Evolutionary conservation across 345 rosid species (phyloP).

Genomic region (Heritiera littoralis): DNA sequence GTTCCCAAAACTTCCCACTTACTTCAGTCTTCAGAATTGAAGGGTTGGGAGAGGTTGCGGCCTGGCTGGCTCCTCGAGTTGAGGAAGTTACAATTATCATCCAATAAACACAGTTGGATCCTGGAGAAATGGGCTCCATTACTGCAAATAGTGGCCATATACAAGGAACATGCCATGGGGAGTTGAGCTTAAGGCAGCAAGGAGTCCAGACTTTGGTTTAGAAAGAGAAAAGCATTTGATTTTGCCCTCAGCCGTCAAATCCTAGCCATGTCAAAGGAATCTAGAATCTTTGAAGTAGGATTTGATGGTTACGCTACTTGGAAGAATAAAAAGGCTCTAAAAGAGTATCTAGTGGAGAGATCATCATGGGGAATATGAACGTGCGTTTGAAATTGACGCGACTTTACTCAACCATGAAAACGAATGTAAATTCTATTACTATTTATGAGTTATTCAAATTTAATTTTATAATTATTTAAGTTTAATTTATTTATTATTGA

Average conservation of each 20-base stretch:
- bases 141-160: conserved; percentile 9
- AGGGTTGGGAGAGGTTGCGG: not conserved
- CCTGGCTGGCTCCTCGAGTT: conserved; percentile 46
- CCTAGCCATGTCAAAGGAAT: conserved; percentile 24
- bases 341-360: not conserved
- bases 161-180: conserved; percentile 1
- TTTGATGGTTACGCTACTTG: not conserved
- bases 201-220: not conserved
- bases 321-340: not conserved
- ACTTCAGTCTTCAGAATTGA: not conserved
- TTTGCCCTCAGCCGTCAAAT: conserved; percentile 8
- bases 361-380: not conserved
- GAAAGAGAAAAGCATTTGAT: not conserved
- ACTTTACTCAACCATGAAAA: not conserved
- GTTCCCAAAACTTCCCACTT: not conserved
- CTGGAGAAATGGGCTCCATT: conserved; percentile 12
- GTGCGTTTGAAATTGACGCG: not conserved
- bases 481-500: too few relatives aligned
- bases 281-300: conserved; percentile 29
- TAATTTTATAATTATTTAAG: too few relatives aligned
- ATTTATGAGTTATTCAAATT: too few relatives aligned
- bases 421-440: too few relatives aligned
- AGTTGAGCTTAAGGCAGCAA: not conserved
- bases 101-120: conserved; percentile 3
- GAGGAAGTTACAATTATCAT: conserved; percentile 32